Evolutionary conservation across 768 basidiomycete genomes (phyloP).

Genomic region (Imleria badia): DNA sequence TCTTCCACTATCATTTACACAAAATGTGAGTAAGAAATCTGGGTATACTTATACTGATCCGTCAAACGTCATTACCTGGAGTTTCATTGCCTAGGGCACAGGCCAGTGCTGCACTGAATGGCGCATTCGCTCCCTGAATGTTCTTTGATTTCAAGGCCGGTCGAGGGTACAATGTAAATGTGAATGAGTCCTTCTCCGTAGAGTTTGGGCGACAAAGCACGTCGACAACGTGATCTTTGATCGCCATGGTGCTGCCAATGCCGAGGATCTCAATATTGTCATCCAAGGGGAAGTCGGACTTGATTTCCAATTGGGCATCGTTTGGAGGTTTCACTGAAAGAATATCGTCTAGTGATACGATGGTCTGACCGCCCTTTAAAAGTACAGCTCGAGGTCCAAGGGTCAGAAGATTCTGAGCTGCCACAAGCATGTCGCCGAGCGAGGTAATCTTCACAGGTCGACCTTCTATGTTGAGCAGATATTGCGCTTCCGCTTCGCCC

Average conservation of each 20-base stretch:
- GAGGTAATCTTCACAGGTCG: neutral
- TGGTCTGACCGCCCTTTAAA: neutral
- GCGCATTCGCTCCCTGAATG: neutral
- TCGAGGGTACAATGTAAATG: neutral
- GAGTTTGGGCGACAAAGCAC: neutral
- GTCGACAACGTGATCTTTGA: neutral
- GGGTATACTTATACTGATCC: neutral
- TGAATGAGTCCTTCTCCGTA: neutral
- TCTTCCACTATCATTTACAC: neutral
- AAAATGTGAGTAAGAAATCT: neutral
- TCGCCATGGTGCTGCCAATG: neutral
- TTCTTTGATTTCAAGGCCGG: neutral
- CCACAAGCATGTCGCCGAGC: neutral
- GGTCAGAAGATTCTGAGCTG: neutral
- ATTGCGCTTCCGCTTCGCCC: neutral
- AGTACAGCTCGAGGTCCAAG: neutral
- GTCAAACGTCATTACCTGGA: neutral
- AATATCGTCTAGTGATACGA: neutral
- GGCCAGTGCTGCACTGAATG: neutral
- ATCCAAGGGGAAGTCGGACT: neutral
- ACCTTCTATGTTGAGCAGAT: neutral
- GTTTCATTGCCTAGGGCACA: neutral
- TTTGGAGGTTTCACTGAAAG: neutral
- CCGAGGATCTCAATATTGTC: constrained; percentile 3
- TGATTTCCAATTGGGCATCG: neutral